A percentile compares a stretch with the other conserved stretches of the same genome.
Evolutionary conservation across 1,139 yeast species (phyloP).

Genomic region (Candida glucosophila): DNA sequence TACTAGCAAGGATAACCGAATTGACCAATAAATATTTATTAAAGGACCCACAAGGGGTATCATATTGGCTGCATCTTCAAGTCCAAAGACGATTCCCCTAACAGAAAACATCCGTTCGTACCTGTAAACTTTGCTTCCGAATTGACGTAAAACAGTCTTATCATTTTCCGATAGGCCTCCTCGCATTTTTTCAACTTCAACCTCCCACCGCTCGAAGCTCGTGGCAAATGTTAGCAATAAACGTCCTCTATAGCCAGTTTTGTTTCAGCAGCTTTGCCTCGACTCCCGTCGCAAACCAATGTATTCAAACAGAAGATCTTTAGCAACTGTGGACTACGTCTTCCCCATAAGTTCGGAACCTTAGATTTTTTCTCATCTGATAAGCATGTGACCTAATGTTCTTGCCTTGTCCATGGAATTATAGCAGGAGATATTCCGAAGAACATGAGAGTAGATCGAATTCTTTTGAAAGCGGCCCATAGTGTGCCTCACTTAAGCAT

Average conservation of each 20-base stretch:
- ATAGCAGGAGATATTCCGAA: too few species aligned
- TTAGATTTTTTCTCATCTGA: too few species aligned
- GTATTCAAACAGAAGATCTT: too few species aligned
- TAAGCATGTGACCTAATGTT: too few species aligned
- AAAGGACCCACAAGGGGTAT: conserved; percentile 32
- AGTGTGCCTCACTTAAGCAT: too few species aligned
- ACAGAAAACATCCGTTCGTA: conserved; percentile 36
- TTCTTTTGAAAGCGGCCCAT: too few species aligned
- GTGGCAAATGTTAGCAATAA: conserved; percentile 36
- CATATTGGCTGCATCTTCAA: conserved; percentile 29
- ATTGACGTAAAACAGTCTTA: conserved; percentile 15
- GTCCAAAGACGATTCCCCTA: conserved; percentile 34
- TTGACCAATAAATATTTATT: conserved; percentile 31
- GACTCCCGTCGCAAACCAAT: too few species aligned
- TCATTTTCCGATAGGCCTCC: conserved; percentile 29
- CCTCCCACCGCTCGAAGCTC: conserved; percentile 13
- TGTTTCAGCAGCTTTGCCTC: too few species aligned
- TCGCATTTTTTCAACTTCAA: conserved; percentile 28
- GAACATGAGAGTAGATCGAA: too few species aligned
- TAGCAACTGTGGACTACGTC: too few species aligned
- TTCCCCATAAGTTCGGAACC: too few species aligned
- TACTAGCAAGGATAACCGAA: conserved; percentile 21
- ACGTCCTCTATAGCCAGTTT: conserved; percentile 61
- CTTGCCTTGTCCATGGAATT: too few species aligned
- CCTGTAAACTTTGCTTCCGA: conserved; percentile 29